Percentiles rank a stretch among this genome's conserved stretches.
Evolutionary conservation across 179 eudicot species (phyloP).

Genomic region (Beta macrorhiza): DNA sequence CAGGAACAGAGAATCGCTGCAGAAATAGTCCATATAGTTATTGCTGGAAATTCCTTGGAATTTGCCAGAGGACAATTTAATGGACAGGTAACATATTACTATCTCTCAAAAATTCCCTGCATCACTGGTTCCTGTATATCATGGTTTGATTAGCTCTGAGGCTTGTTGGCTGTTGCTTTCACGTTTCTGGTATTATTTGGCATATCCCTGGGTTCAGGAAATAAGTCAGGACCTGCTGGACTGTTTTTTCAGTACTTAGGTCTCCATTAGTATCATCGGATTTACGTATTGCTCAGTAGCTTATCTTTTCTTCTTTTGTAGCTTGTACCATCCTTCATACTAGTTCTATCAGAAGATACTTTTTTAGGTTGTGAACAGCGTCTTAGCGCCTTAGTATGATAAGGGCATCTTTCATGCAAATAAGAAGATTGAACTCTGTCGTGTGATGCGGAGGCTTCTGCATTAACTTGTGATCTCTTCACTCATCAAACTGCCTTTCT

Average conservation of each 20-base stretch:
- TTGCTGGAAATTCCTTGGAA: slow-evolving; percentile 91
- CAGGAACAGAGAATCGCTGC: slow-evolving; percentile 90
- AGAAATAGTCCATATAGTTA: slow-evolving; percentile 82
- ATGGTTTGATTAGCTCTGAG: neutral
- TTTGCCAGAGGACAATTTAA: slow-evolving; percentile 60
- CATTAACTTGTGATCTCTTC: too few species aligned
- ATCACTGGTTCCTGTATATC: neutral
- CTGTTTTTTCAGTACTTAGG: neutral
- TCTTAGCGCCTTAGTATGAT: too few species aligned
- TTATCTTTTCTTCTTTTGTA: neutral
- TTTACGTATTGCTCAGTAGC: neutral
- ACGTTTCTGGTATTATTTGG: neutral
- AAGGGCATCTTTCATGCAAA: too few species aligned
- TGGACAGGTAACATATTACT: slow-evolving; percentile 59
- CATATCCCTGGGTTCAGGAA: neutral
- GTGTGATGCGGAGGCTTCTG: too few species aligned
- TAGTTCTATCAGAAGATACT: neutral
- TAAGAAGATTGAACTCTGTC: too few species aligned
- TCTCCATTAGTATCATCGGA: neutral
- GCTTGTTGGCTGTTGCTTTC: neutral
- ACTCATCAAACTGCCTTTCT: too few species aligned
- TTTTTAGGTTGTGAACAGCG: neutral
- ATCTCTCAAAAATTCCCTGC: neutral
- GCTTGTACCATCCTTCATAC: neutral
- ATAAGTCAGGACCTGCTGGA: neutral